phyloP scores from a whole-genome alignment of 2,329 filamentous ascomycete species.

The Coccinonectria pachysandricola region DNA sequence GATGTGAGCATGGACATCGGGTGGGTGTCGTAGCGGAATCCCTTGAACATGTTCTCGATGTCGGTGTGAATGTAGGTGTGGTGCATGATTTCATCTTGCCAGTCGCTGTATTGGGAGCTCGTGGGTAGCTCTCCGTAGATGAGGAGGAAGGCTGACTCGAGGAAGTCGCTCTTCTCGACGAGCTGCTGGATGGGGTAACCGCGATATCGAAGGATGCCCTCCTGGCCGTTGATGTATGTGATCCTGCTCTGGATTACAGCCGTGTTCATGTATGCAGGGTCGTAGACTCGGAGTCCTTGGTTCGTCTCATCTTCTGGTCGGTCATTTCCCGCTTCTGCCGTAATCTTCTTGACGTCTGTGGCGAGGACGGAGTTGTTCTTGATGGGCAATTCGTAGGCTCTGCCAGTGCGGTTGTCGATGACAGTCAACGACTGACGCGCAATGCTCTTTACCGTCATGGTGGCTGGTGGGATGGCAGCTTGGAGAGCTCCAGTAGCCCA shows the following conservation, averaged over 20 bases:
- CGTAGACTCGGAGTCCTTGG: constrained; percentile 39
- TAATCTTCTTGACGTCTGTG: constrained; percentile 42
- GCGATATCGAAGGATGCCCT: constrained; percentile 41
- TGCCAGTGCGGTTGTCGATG: constrained; percentile 38
- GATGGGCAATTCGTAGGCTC: constrained; percentile 38
- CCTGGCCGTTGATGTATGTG: constrained; percentile 42
- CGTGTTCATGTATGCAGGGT: constrained; percentile 44
- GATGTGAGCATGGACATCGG: constrained; percentile 43
- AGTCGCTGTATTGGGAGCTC: constrained; percentile 26
- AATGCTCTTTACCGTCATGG: constrained; percentile 3
- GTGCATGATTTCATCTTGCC: constrained; percentile 40
- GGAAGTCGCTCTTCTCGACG: constrained; percentile 37
- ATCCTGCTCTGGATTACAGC: constrained; percentile 39
- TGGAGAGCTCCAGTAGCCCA: no score
- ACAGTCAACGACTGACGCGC: constrained; percentile 29
- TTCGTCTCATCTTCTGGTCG: constrained; percentile 35
- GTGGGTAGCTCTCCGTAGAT: constrained; percentile 42
- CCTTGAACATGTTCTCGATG: constrained; percentile 40
- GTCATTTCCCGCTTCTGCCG: constrained; percentile 23
- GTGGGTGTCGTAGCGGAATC: constrained; percentile 40
- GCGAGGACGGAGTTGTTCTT: constrained; percentile 38
- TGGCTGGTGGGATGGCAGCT: no score
- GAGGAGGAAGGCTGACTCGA: constrained; percentile 39
- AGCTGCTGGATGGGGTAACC: constrained; percentile 43
- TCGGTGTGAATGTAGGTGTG: constrained; percentile 40